These are phyloP conservation scores for Termitomyces bulborhizus DNA, from an alignment of 768 basidiomycete genomes.

Conservation along the genomic window DNA sequence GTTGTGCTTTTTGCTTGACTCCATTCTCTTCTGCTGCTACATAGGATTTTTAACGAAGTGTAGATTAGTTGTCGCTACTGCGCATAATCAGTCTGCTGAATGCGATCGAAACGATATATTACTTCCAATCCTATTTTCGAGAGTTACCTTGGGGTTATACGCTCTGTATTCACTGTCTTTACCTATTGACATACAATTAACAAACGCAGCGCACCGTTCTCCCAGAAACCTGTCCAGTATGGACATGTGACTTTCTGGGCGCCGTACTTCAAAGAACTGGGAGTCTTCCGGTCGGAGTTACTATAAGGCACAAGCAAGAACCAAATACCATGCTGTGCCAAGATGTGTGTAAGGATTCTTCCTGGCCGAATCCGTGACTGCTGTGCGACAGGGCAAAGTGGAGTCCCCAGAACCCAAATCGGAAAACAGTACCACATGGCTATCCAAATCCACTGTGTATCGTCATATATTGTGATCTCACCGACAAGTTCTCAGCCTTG, in stretches of 20 bases:
- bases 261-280: neutral
- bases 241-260: no score
- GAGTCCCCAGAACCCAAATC: neutral
- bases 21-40: neutral
- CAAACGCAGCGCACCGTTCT: no score
- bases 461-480: neutral
- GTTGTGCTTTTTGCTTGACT: constrained; percentile 4
- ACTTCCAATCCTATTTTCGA: neutral
- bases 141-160: no score
- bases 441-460: no score
- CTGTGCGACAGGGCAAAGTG: neutral
- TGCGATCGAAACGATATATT: neutral
- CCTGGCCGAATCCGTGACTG: neutral
- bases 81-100: neutral
- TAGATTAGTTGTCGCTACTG: neutral
- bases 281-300: neutral
- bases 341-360: neutral
- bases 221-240: no score
- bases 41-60: neutral
- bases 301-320: no score
- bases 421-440: neutral
- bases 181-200: no score
- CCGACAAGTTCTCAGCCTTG: no score
- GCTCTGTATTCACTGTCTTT: no score
- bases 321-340: neutral